Percentiles rank a stretch among this genome's conserved stretches.
These are phyloP conservation scores for Ceratorhiza oryzae-sativae DNA, from an alignment of 1,284 basidiomycete species.

Conservation along the genomic window DNA sequence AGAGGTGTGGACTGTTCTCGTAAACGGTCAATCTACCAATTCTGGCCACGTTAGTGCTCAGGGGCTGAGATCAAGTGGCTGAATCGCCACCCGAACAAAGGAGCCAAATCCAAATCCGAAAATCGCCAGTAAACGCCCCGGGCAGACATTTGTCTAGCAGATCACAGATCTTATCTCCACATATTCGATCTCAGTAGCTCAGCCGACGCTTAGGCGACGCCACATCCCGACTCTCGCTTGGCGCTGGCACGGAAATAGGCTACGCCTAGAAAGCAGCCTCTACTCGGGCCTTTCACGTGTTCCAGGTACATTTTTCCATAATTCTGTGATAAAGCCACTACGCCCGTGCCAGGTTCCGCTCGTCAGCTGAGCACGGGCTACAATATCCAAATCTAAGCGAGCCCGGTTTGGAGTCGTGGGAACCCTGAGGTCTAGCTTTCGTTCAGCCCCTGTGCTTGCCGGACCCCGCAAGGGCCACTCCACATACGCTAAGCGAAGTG, in stretches of 20 bases:
- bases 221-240: background rate
- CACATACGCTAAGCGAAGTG: conserved; percentile 10
- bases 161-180: background rate
- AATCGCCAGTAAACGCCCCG: background rate
- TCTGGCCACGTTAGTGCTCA: background rate
- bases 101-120: background rate
- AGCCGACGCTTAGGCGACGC: background rate
- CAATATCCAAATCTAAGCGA: background rate
- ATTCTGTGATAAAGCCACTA: too few species aligned
- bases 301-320: too few species aligned
- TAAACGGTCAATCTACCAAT: background rate
- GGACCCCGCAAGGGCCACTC: background rate
- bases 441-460: background rate
- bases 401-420: conserved; percentile 1
- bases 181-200: background rate
- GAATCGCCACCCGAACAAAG: background rate
- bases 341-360: background rate
- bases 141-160: background rate
- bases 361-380: background rate
- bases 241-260: background rate
- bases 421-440: background rate
- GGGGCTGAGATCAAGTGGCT: background rate
- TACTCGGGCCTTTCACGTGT: background rate
- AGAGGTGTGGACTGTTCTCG: background rate
- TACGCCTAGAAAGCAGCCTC: background rate